Evolutionary conservation across 108 stramenopile species (phyloP), one percentile per base, ranked within the genome.

Genomic region (Cyclostephanos invisitatus): DNA sequence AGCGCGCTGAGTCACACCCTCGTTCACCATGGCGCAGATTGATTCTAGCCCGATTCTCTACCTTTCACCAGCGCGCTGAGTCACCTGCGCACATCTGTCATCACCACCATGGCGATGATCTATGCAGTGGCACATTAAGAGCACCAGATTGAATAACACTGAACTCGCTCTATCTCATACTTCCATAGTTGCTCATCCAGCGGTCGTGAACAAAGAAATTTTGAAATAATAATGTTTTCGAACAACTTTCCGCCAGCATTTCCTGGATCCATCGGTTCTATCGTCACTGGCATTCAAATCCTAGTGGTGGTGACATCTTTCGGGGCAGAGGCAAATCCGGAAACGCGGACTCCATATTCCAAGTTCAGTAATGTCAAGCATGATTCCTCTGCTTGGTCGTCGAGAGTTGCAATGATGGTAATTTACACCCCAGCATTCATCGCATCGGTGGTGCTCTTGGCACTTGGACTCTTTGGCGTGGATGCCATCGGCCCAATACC

Each of bases 401-500:
- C 77, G 22, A 75, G 51, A 47, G 37, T 75, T 63, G 85, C 78
- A 29, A 89, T 89, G 88, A 48, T 86, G 37, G 55, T 86, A 29
- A 89, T 89, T 55, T 89, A 89, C 50, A 64, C 83, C 53, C 85
- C 88, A 4, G 79, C 86, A 9, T 36, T 78, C 5, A 57, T 85
- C 17, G 59, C 61, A 18, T 78, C 72, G 14, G 15, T 72, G 10
- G 35, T 20, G 29, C 46, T 61, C 62, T 69, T 70, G 7, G 35
- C 48, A 24, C 48, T 66, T 18, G 42, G 29, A 0, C 44, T 37
- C 20, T 14, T 4, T 25, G 51, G 24, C 6, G 51, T 18, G 51
- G 21, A 50, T n/a, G 40, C 40, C 8, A 40, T 40, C 7, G 40
- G 17, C 15, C 62, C 49, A 27, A 61, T 35, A n/a, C 18, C 17